phyloP scores from a whole-genome alignment of 2,329 filamentous ascomycete species.

The Aspergillus sp. region DNA sequence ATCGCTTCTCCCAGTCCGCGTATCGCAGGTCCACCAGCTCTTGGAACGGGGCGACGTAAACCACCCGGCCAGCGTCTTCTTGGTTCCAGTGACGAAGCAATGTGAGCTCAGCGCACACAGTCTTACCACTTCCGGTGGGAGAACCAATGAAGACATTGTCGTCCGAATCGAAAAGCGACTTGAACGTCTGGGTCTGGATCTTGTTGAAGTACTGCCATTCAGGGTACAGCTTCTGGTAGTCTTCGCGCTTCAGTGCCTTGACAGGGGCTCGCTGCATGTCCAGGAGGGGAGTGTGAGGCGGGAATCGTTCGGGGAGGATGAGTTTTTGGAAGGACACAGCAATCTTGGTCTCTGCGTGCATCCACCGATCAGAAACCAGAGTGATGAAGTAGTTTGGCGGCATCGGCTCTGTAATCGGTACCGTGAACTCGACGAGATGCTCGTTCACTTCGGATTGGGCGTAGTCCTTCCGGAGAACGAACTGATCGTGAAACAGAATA shows the following conservation, averaged over 20 bases:
- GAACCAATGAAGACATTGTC: constrained; percentile 91
- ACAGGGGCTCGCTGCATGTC: constrained; percentile 89
- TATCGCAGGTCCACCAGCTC: constrained; percentile 78
- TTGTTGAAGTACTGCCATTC: constrained; percentile 89
- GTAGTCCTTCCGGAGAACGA: constrained; percentile 84
- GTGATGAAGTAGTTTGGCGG: constrained; percentile 98
- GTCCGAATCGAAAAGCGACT: constrained; percentile 81
- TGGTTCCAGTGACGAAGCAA: constrained; percentile 81
- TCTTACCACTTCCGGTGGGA: constrained; percentile 94
- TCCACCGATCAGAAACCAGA: constrained; percentile 91
- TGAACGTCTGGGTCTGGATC: constrained; percentile 95
- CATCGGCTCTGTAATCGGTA: constrained; percentile 95
- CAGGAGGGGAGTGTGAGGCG: constrained; percentile 82
- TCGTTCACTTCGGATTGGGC: constrained; percentile 80
- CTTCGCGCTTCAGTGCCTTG: constrained; percentile 76
- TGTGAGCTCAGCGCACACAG: constrained; percentile 91
- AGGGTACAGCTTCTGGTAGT: constrained; percentile 75
- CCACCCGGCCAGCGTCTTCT: constrained; percentile 64
- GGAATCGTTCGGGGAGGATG: constrained; percentile 90
- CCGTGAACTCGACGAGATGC: constrained; percentile 91
- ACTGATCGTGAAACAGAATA: constrained; percentile 89
- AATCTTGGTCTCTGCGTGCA: constrained; percentile 92
- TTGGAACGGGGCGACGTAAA: constrained; percentile 93
- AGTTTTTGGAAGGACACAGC: constrained; percentile 93
- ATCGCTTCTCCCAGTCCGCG: constrained; percentile 76